Evolutionary conservation across 2,329 filamentous ascomycete genomes (phyloP).

Genomic region (Cordyceps javanica): DNA sequence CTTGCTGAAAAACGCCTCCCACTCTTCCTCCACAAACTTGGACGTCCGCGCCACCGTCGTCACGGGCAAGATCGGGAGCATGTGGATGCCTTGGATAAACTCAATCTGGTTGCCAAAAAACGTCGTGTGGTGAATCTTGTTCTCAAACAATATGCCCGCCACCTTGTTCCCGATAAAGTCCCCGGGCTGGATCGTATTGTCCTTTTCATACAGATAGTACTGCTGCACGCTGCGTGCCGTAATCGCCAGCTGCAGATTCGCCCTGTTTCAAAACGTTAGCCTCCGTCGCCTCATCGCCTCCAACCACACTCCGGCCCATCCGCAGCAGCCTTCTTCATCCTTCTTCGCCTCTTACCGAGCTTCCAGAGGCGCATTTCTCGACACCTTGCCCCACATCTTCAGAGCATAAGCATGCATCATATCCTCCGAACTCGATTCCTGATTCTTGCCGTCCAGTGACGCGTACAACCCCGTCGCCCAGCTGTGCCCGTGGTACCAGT

Average conservation of each 20-base stretch:
- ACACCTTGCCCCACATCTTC: slow-evolving; percentile 87
- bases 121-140: slow-evolving; percentile 89
- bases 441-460: slow-evolving; percentile 67
- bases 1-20: slow-evolving; percentile 69
- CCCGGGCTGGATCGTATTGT: slow-evolving; percentile 65
- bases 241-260: slow-evolving; percentile 78
- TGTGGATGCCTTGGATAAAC: slow-evolving; percentile 73
- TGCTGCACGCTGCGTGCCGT: slow-evolving; percentile 65
- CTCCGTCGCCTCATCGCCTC: neutral
- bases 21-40: slow-evolving; percentile 75
- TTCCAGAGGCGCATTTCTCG: slow-evolving; percentile 72
- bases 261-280: slow-evolving; percentile 33
- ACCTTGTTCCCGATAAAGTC: slow-evolving; percentile 17
- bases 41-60: slow-evolving; percentile 60
- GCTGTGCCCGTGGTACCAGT: slow-evolving; percentile 92
- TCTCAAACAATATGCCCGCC: slow-evolving; percentile 74
- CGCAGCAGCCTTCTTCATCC: neutral
- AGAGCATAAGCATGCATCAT: slow-evolving; percentile 79
- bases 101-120: slow-evolving; percentile 74
- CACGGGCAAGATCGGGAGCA: slow-evolving; percentile 68
- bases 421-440: slow-evolving; percentile 89
- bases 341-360: slow-evolving; percentile 45
- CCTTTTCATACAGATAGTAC: slow-evolving; percentile 59
- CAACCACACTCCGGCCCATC: no score
- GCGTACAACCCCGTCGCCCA: slow-evolving; percentile 81